Evolutionary conservation across 2,329 filamentous ascomycete genomes (phyloP).

Genomic region (Diaporthe destruens): DNA sequence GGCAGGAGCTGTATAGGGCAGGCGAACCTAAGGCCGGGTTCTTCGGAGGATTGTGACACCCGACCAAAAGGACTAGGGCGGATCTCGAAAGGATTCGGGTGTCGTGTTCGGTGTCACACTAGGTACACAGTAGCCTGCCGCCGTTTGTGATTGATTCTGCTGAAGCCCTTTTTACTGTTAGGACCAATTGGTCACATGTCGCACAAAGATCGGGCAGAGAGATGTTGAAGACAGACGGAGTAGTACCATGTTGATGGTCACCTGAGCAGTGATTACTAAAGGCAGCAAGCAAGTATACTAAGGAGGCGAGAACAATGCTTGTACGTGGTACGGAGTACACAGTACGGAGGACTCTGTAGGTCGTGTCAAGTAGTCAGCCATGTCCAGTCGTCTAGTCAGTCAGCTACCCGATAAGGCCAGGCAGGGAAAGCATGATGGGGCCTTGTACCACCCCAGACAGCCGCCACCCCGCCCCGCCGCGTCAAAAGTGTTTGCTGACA

Average conservation of each 20-base stretch:
- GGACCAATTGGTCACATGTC: no score
- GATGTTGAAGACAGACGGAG: not conserved
- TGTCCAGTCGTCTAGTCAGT: no score
- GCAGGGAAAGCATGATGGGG: conserved; percentile 5
- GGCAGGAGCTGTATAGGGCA: conserved; percentile 17
- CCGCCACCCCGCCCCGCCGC: conserved; percentile 29
- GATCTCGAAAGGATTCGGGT: conserved; percentile 18
- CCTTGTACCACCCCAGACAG: conserved; percentile 17
- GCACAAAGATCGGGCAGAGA: not conserved
- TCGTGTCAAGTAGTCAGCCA: no score
- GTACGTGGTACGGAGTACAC: no score
- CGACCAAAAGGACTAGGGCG: conserved; percentile 27
- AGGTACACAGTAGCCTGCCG: not conserved
- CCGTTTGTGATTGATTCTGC: not conserved
- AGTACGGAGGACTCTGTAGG: no score
- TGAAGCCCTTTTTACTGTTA: no score
- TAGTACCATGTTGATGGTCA: not conserved
- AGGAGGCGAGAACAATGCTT: not conserved
- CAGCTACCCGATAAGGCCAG: no score
- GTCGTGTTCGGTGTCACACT: conserved; percentile 22
- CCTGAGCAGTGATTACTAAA: conserved; percentile 2
- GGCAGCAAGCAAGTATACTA: not conserved
- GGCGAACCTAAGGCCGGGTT: conserved; percentile 18
- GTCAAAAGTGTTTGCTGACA: conserved; percentile 22
- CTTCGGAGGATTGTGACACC: conserved; percentile 31